Base-by-base conservation (phyloP, 176 grass and related monocot species). In the Stipa capillata region DNA sequence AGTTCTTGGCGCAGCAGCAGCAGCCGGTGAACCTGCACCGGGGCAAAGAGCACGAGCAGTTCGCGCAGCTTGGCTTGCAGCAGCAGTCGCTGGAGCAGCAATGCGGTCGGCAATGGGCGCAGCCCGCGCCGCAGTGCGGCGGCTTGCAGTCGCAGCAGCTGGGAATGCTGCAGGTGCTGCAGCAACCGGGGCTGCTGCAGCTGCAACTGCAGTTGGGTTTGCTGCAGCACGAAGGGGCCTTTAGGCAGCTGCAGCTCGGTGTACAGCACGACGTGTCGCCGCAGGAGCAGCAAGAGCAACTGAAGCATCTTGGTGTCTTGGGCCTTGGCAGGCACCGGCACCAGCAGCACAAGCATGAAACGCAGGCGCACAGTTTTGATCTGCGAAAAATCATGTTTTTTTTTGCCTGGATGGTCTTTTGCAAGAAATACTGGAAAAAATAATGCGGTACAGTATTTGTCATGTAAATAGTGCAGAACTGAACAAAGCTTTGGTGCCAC, bases 271-370 rank as follows among this genome's bases (percentile, higher is more conserved):
- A 39, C 17, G 81, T 75, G 84, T 69, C 41, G 24, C 66, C 80
- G 81, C 87, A 90, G 14, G 84, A 82, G 24, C 66, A 83, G 81
- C 87, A 90, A 18, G 84, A 82, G 29, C 65, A 66, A 20, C 66
- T 72, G 2, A 72, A 73, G 75, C 78, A 88, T 20, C 24, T 79
- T 15, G 82, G 79, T 43, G 23, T 73, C 39, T 62, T 62, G 32
- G 79, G 83, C 24, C 75, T 39, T n/a, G 77, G 53, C 29, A 80
- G 25, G 85, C 79, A 87, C 23, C 48, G 77, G 57, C 91, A 84
- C 21, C 55, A 75, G 81, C 92, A 99, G 83, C 92, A 95, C 34
- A 89, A 44, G 49, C 85, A 92, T 43, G 87, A 82, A 7, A 86
- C 37, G 15, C 87, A 86, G 20, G 73, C 70, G 65, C 85, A 85